These are phyloP conservation scores for Populus hybrid DNA, from an alignment of 441 rosid species.

Conservation along the genomic window DNA sequence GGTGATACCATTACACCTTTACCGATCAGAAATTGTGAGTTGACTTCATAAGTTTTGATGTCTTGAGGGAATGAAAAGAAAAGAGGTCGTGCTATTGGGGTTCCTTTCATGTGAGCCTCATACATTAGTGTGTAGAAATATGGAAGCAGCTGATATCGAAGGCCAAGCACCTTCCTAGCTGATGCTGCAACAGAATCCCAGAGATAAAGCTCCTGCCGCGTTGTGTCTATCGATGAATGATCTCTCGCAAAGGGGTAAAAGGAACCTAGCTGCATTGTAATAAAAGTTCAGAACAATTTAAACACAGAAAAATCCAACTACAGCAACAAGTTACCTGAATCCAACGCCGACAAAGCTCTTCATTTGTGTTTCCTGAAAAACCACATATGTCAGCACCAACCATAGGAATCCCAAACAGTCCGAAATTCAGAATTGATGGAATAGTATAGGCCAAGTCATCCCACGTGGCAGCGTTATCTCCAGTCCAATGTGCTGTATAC, in stretches of 20 bases:
- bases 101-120: slow-evolving; percentile 50
- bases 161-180: slow-evolving; percentile 64
- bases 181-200: slow-evolving; percentile 75
- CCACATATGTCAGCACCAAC: slow-evolving; percentile 35
- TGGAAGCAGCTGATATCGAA: slow-evolving; percentile 64
- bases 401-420: no score
- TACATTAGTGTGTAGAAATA: slow-evolving; percentile 63
- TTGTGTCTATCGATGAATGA: slow-evolving; percentile 30
- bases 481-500: slow-evolving; percentile 83
- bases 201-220: slow-evolving; percentile 58
- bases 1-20: slow-evolving; percentile 59
- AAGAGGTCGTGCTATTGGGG: slow-evolving; percentile 67
- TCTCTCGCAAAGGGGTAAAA: slow-evolving; percentile 84
- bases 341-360: slow-evolving; percentile 74
- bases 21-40: slow-evolving; percentile 52
- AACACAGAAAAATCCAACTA: neutral
- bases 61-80: slow-evolving; percentile 73
- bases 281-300: neutral
- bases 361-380: slow-evolving; percentile 46
- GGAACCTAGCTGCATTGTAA: slow-evolving; percentile 57
- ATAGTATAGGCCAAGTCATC: slow-evolving; percentile 45
- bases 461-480: slow-evolving; percentile 70
- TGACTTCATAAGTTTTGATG: slow-evolving; percentile 42
- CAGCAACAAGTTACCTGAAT: slow-evolving; percentile 50
- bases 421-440: no score